Evolutionary conservation across 257 asterid species (phyloP), one percentile per base, ranked within the genome.

Genomic region (Buddleja alternifolia): DNA sequence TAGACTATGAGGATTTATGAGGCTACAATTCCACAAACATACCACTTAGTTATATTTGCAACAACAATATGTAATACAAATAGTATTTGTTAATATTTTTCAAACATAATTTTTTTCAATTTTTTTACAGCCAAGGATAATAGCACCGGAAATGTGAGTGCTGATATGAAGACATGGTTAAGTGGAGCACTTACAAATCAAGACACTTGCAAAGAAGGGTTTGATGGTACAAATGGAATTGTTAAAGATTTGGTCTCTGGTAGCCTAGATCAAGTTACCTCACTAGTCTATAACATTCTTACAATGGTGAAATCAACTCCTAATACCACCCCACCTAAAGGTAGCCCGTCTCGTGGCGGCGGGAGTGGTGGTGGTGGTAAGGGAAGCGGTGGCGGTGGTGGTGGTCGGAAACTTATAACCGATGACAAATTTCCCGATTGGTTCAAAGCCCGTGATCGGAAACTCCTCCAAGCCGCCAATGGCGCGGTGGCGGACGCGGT

Each of bases 141-240:
- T 11, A 60, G 86, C 52, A 79, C 89, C 0, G 88, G 87, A 3
- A 76, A 85, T 36, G 34, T 69, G 24, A 75, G 80, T 6, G 61
- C 77, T 0, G 86, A 87, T 37, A 72, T 85, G 75, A 79, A 82
- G 51, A 79, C 95, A 66, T 81, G 89, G 91, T 57, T 85, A 21
- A 85, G 86, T 63, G 84, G 82, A 19, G 88, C 85, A 10, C 56
- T 87, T 2, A 51, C 57, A 16, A 85, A 85, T 58, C 92, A 81
- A 75, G 89, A 83, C 23, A 81, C 92, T 5, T 87, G 92, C 78
- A 55, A 41, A 14, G 86, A 85, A 60, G 89, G 86, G 17, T 76
- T 85, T n/a, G 81, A 81, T 6, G 88, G 81, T 10, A 80, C 80
- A 9, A 76, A 74, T 5, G 32, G 68, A 48, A 61, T 62, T 0